Percentiles rank a stretch among this genome's conserved stretches.
These are phyloP conservation scores for Pterocarpus macrocarpus DNA, from an alignment of 306 rosid genomes.

Conservation along the genomic window DNA sequence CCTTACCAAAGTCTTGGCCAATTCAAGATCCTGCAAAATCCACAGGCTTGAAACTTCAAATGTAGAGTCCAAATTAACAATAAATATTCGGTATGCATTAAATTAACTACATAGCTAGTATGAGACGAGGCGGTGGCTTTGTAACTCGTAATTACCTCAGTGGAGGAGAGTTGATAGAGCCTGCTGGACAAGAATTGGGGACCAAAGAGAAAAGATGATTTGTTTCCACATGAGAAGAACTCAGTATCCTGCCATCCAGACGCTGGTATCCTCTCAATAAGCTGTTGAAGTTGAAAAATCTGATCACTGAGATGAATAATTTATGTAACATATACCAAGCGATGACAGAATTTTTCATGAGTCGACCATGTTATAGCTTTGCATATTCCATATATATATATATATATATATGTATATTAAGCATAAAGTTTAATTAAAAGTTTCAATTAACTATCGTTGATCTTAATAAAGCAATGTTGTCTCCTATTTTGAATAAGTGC, in stretches of 20 bases:
- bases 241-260: conserved; percentile 56
- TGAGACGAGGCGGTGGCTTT: not conserved
- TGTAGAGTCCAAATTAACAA: too few species aligned
- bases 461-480: too few species aligned
- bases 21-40: conserved; percentile 65
- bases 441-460: too few species aligned
- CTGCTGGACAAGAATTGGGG: conserved; percentile 52
- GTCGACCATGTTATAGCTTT: too few species aligned
- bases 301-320: too few species aligned
- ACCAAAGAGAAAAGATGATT: conserved; percentile 56
- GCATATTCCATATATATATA: too few species aligned
- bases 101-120: too few species aligned
- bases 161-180: conserved; percentile 64
- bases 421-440: too few species aligned
- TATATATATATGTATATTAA: too few species aligned
- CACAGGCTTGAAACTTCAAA: not conserved
- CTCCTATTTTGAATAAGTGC: too few species aligned
- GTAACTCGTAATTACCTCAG: conserved; percentile 54
- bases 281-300: conserved; percentile 32
- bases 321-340: too few species aligned
- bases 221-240: conserved; percentile 37
- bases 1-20: conserved; percentile 54
- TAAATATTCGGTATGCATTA: not conserved
- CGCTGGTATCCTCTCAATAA: not conserved
- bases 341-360: too few species aligned